phyloP scores from a whole-genome alignment of 306 rosid species.

The Cicer arietinum region DNA sequence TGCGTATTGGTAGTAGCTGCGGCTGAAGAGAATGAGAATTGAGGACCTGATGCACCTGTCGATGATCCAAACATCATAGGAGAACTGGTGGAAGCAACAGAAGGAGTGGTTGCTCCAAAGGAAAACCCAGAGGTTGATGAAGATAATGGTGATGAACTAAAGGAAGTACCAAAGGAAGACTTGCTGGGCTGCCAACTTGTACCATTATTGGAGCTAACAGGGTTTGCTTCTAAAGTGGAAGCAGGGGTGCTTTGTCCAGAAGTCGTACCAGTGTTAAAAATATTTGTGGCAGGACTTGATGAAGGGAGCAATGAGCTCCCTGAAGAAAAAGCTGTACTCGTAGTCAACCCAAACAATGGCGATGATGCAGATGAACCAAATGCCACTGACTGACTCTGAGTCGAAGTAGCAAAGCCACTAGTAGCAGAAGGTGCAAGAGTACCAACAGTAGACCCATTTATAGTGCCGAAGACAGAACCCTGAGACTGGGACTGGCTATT shows the following conservation, averaged over 20 bases:
- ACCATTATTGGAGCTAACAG: constrained; percentile 55
- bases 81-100: constrained; percentile 47
- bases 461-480: constrained; percentile 48
- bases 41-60: constrained; percentile 53
- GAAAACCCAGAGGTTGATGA: constrained; percentile 47
- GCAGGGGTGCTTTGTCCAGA: constrained; percentile 56
- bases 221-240: constrained; percentile 54
- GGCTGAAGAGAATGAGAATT: constrained; percentile 67
- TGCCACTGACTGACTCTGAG: constrained; percentile 56
- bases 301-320: constrained; percentile 61
- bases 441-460: constrained; percentile 45
- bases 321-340: constrained; percentile 54
- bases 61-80: constrained; percentile 60
- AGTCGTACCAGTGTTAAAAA: constrained; percentile 46
- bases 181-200: constrained; percentile 65
- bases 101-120: constrained; percentile 50
- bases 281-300: constrained; percentile 50
- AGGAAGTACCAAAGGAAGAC: constrained; percentile 57
- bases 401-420: constrained; percentile 57
- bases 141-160: constrained; percentile 44
- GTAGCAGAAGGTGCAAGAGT: constrained; percentile 48
- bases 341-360: constrained; percentile 55
- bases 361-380: constrained; percentile 64
- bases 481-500: constrained; percentile 59
- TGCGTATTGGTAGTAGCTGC: constrained; percentile 53